Evolutionary conservation across 2,329 filamentous ascomycete species (phyloP), one percentile per base, ranked within the genome.

Genomic region (Venturia effusa): DNA sequence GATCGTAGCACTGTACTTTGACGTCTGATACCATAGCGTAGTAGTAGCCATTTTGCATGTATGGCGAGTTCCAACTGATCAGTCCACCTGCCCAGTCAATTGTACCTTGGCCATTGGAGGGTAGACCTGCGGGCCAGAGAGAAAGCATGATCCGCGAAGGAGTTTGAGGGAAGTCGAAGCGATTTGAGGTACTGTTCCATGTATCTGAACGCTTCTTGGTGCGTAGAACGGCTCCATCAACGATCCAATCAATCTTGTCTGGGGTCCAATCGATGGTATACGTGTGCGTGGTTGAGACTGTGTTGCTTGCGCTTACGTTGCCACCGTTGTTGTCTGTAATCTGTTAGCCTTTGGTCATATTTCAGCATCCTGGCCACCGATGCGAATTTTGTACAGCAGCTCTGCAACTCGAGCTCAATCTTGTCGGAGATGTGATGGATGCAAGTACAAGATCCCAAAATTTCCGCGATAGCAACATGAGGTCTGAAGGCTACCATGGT

Each of bases 241-340:
- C 83, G 65, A 84, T 83, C 94, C 94, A 99, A 65, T 85, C 88
- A 68, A 97, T 87, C 67, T 83, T 77, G 68, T 97, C 93, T 15
- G 91, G 90, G 2, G 87, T 88, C 94, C 94, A 99, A 74, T 91
- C 86, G 71, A 99, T 88, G 74, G 93, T 90, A 78, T 97, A 99
- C 45, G 88, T 88, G 80, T 99, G 94, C 74, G 82, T 90, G 69
- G 92, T 85, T 64, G 81, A 74, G 73, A 88, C 92, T 3, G 90
- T 92, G 75, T 95, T 83, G 37, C 81, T 81, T 30, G 80, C 76
- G 1, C 83, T 83, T 59, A 92, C 84, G 74, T 96, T 93, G 63
- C 76, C 80, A 11, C 85, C 87, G 73, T 97, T 90, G 68, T 83
- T 79, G 73, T 96, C 90, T 94, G 68, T 17, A 13, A 11, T 37